A percentile compares a stretch with the other conserved stretches of the same genome.
phyloP scores from a whole-genome alignment of 208 protist species.

The Tritrichomonas foetus region DNA sequence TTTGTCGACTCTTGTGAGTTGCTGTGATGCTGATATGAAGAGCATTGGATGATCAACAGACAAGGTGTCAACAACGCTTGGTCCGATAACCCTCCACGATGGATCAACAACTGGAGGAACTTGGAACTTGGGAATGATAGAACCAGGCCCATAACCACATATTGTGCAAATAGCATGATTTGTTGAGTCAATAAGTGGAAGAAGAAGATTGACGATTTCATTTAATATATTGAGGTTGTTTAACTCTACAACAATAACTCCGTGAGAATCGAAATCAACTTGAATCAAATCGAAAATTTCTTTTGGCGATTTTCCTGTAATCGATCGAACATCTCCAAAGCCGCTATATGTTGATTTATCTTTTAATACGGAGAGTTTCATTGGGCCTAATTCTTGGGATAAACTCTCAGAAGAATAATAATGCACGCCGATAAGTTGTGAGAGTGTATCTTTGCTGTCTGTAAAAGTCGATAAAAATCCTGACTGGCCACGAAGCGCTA shows the following conservation, averaged over 20 bases:
- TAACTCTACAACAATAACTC: neutral
- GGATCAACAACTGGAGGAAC: neutral
- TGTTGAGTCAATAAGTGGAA: neutral
- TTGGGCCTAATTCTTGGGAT: neutral
- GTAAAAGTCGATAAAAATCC: conserved; percentile 16
- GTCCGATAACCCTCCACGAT: conserved; percentile 32
- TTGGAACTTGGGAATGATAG: neutral
- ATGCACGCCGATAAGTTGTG: neutral
- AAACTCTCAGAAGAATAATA: neutral
- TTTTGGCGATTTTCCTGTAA: neutral
- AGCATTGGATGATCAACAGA: conserved; percentile 14
- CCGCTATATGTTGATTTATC: neutral
- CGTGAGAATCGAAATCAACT: neutral
- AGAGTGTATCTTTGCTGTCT: neutral
- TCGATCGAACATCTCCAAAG: neutral
- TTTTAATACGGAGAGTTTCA: neutral
- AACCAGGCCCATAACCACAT: neutral
- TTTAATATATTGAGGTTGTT: neutral
- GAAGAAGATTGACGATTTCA: neutral
- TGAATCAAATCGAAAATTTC: neutral
- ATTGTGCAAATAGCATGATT: neutral
- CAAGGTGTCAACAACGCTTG: neutral
- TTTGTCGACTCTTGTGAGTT: neutral
- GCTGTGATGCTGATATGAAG: neutral
- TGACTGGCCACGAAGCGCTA: neutral